These are phyloP conservation scores for Meyerozyma carpophila DNA, from an alignment of 1,139 yeast genomes.

Conservation along the genomic window DNA sequence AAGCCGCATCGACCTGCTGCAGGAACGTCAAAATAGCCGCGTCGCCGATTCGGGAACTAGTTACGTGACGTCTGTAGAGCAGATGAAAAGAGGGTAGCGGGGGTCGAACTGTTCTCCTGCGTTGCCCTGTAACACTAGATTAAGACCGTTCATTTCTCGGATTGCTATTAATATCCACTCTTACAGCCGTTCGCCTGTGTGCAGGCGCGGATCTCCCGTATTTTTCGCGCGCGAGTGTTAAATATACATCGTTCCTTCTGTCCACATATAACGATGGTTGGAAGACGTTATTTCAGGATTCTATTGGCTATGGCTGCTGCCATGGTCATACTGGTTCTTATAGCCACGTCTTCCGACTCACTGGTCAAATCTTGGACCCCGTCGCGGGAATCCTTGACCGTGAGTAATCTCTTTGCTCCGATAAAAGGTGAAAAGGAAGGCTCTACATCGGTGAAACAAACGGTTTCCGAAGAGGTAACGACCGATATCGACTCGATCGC, in stretches of 20 bases:
- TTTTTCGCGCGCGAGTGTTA: neutral
- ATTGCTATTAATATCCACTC: too few relatives aligned
- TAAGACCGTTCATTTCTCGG: too few relatives aligned
- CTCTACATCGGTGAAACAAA: neutral
- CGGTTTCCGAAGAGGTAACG: neutral
- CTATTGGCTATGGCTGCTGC: slow-evolving; percentile 6
- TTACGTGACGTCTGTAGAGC: too few relatives aligned
- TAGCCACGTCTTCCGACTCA: neutral
- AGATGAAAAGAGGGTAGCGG: too few relatives aligned
- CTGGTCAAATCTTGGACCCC: neutral
- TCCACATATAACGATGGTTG: slow-evolving; percentile 4
- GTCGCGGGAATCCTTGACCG: neutral
- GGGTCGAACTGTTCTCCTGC: too few relatives aligned
- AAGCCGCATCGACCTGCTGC: neutral
- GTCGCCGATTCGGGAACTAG: too few relatives aligned
- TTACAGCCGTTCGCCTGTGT: too few relatives aligned
- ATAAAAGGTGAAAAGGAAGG: neutral
- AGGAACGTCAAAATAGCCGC: neutral
- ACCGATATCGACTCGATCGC: neutral
- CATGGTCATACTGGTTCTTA: neutral
- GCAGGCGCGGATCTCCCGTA: too few relatives aligned
- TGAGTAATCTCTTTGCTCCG: neutral
- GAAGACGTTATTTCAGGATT: slow-evolving; percentile 8
- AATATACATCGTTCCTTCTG: neutral
- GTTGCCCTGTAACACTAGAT: too few relatives aligned